These are phyloP conservation scores for Lenwebbia sp. DNA, from an alignment of 345 rosid species.

Conservation along the genomic window DNA sequence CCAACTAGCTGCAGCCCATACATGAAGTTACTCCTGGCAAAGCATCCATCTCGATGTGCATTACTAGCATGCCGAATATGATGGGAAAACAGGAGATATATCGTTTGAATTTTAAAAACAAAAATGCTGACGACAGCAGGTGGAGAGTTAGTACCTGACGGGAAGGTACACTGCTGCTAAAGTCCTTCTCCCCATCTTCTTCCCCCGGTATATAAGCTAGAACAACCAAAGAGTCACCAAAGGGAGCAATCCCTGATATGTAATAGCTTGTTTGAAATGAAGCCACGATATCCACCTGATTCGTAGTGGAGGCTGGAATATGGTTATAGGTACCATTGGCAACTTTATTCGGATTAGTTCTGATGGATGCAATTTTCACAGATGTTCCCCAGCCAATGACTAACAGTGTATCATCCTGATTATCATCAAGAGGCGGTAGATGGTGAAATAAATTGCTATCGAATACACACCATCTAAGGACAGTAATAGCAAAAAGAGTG, in stretches of 20 bases:
- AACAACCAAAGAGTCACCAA: slow-evolving; percentile 96
- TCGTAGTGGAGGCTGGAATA: slow-evolving; percentile 44
- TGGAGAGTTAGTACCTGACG: slow-evolving; percentile 57
- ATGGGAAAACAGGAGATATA: background rate
- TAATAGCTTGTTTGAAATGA: slow-evolving; percentile 96
- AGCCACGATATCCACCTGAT: slow-evolving; percentile 92
- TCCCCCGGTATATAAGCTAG: slow-evolving; percentile 85
- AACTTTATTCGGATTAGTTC: slow-evolving; percentile 40
- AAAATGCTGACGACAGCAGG: background rate
- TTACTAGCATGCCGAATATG: background rate
- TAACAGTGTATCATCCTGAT: slow-evolving; percentile 79
- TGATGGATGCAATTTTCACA: slow-evolving; percentile 90
- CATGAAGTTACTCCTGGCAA: background rate
- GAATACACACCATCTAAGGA: background rate
- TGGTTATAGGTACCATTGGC: slow-evolving; percentile 57
- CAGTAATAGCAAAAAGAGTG: background rate
- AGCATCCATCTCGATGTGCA: background rate
- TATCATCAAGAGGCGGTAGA: background rate
- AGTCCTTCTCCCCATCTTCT: slow-evolving; percentile 76
- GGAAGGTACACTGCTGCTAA: slow-evolving; percentile 51
- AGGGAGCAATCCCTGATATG: slow-evolving; percentile 99
- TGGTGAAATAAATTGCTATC: background rate
- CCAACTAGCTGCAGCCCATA: background rate
- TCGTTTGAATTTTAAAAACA: background rate
- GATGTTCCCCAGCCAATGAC: slow-evolving; percentile 98